Conservation (phyloP, 257 asterid species). For the Scutellaria barbata region DNA sequence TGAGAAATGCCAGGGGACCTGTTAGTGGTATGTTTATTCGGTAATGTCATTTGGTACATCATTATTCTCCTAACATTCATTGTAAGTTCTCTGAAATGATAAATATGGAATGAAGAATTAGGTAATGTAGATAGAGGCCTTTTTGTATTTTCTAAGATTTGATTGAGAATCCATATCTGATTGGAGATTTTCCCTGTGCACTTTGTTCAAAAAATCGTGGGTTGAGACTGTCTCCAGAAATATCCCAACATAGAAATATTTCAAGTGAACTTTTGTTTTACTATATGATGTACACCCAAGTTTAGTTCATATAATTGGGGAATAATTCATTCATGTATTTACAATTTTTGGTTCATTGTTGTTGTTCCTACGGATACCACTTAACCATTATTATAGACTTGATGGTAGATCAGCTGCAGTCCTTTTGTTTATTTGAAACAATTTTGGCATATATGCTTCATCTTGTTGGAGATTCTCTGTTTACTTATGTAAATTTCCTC, state of each 20-base stretch:
- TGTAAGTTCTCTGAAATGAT: conserved; percentile 1
- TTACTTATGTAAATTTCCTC: conserved; percentile 1
- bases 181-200: background rate
- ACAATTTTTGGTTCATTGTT: conserved; percentile 5
- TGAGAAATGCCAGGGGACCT: conserved; percentile 34
- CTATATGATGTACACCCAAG: background rate
- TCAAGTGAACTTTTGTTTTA: conserved; percentile 7
- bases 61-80: background rate
- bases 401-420: background rate
- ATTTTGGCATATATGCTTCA: background rate
- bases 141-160: conserved; percentile 5
- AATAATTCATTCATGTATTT: background rate
- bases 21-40: conserved; percentile 29
- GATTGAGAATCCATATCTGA: background rate
- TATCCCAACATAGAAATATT: conserved; percentile 2
- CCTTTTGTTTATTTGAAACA: background rate
- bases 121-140: background rate
- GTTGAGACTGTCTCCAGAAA: background rate
- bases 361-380: background rate
- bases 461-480: background rate
- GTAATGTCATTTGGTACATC: conserved; percentile 11
- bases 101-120: conserved; percentile 1
- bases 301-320: conserved; percentile 5
- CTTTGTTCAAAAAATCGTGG: too few species aligned
- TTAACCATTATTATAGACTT: conserved; percentile 1